These are phyloP conservation scores for Candida stauntonica DNA, from an alignment of 805 yeast species.

Conservation along the genomic window DNA sequence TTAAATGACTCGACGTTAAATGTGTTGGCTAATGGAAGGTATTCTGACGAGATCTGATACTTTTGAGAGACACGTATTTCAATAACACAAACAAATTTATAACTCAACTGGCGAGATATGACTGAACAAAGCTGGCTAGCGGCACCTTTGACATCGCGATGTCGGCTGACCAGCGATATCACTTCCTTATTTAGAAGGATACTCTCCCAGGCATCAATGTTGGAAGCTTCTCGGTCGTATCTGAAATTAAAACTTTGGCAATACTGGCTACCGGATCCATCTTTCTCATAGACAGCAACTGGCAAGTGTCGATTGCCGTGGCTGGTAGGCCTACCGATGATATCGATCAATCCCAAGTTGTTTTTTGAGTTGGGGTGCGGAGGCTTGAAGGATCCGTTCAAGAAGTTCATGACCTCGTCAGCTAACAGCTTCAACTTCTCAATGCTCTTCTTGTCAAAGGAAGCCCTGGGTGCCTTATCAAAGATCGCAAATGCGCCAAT, in stretches of 20 bases:
- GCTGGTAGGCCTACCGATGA: conserved; percentile 57
- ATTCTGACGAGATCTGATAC: conserved; percentile 37
- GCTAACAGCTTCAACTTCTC: conserved; percentile 35
- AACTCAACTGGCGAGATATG: conserved; percentile 31
- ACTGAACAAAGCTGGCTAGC: conserved; percentile 36
- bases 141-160: conserved; percentile 42
- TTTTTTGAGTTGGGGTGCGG: background rate
- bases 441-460: conserved; percentile 34
- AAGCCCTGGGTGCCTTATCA: conserved; percentile 41
- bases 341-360: conserved; percentile 17
- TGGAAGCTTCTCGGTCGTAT: conserved; percentile 29
- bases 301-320: conserved; percentile 30
- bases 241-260: conserved; percentile 44
- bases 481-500: conserved; percentile 60
- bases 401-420: conserved; percentile 37
- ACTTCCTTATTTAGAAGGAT: conserved; percentile 31
- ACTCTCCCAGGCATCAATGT: conserved; percentile 18
- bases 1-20: conserved; percentile 42
- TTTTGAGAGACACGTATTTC: conserved; percentile 48
- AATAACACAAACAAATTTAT: conserved; percentile 45
- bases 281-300: conserved; percentile 49
- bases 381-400: conserved; percentile 32
- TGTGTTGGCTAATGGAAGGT: conserved; percentile 41
- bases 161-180: conserved; percentile 32
- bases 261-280: conserved; percentile 63